Base-by-base conservation (phyloP, 148 eudicot species). In the Persicaria maculosa region DNA sequence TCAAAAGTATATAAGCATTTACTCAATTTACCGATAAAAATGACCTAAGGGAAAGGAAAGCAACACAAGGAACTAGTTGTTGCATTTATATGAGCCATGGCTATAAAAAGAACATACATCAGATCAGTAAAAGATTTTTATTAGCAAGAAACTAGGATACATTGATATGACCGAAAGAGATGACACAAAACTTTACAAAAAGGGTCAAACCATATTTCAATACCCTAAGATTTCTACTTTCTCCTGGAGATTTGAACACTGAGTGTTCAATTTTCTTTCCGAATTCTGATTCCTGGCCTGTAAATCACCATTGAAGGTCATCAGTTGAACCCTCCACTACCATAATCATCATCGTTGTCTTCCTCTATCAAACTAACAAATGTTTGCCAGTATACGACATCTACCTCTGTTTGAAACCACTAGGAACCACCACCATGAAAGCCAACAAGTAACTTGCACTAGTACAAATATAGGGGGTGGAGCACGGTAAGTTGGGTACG, bases 61-160 rank as follows among this genome's bases (percentile, higher is more conserved):
- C 22, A 22, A 22, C 22, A 22, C 22, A 22, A 22, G 0, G 22
- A 22, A 22, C 22, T 0, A 22, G 22, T 22, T 22, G 22, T 22
- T 22, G 22, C 22, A 22, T 22, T 22, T 22, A 22, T 22, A 0
- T 22, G 22, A 22, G 22, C 22, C 22, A 22, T 22, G 22, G 0
- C 22, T 22, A 25, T 62, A 2, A 44, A 64, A 46, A 64, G 47
- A 65, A 43, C 68, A 61, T 6, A 61, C 4, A 6, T 1, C 45
- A 65, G 14, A 43, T 65, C 70, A 65, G 15, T 65, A 0, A 61
- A 22, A 65, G 46, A 12, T 7, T 65, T 65, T 65, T 65, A 65
- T 65, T 65, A 40, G 46, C 70, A 65, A 46, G 40, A n/a, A 65
- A 65, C 70, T 65, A 65, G 40, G 70, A 65, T 65, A 65, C 70